These are phyloP conservation scores for Ophiostoma piceae DNA, from an alignment of 2,329 filamentous ascomycete genomes.

Conservation along the genomic window DNA sequence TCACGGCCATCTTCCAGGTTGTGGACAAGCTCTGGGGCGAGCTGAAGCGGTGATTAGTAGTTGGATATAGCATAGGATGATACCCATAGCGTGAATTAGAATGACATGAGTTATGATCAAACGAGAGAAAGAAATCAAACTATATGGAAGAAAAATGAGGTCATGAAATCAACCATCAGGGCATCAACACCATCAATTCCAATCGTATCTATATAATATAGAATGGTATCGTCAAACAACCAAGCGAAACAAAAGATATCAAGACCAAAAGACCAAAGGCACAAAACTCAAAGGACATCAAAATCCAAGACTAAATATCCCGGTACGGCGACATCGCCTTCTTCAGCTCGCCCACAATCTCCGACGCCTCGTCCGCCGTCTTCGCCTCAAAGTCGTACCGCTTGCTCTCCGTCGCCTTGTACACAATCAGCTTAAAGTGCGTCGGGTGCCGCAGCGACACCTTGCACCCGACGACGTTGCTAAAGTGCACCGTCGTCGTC, in stretches of 20 bases:
- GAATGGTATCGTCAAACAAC: neutral
- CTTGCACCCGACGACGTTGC: constrained; percentile 75
- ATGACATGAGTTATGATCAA: neutral
- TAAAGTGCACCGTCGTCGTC: constrained; percentile 76
- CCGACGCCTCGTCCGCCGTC: constrained; percentile 64
- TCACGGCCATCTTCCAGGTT: constrained; percentile 88
- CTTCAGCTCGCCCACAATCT: constrained; percentile 73
- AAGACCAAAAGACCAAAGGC: neutral
- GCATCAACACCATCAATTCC: neutral
- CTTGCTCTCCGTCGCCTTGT: constrained; percentile 70
- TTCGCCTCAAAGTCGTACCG: constrained; percentile 81
- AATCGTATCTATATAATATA: neutral
- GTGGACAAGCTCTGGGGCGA: constrained; percentile 77
- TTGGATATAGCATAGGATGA: neutral
- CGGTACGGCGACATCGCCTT: constrained; percentile 66
- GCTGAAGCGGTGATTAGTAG: neutral
- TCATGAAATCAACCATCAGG: neutral
- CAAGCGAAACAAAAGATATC: neutral
- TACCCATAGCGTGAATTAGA: neutral
- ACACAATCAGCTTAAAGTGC: constrained; percentile 68
- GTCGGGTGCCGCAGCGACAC: constrained; percentile 73
- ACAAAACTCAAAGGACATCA: neutral
- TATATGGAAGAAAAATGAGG: neutral
- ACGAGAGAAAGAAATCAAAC: neutral
- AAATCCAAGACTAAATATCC: constrained; percentile 38